A percentile compares a stretch with the other conserved stretches of the same genome.
Conservation (phyloP, 2,329 filamentous ascomycete species). For the Beauveria sp. region DNA sequence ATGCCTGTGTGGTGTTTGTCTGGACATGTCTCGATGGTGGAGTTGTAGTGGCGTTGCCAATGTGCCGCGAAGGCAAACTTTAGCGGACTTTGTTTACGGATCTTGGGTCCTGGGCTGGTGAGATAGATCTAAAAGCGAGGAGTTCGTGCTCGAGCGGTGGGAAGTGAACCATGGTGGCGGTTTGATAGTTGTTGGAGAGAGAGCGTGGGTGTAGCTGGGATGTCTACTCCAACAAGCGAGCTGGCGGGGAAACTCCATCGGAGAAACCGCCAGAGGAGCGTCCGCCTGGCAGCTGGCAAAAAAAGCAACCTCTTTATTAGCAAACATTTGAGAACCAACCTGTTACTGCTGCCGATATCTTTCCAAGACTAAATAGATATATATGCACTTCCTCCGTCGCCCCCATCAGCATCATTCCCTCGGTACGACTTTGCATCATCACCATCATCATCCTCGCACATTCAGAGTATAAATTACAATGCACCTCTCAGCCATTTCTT, state of each 20-base stretch:
- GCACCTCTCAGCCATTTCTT: constrained; percentile 1
- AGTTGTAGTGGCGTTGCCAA: constrained; percentile 4
- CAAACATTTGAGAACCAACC: background rate
- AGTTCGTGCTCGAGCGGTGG: background rate
- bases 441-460: background rate
- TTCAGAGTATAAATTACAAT: background rate
- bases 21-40: constrained; percentile 9
- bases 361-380: background rate
- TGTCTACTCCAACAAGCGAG: background rate
- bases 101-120: no score
- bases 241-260: background rate
- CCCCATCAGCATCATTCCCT: background rate
- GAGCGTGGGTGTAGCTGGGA: background rate
- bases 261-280: background rate
- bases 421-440: background rate
- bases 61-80: constrained; percentile 4
- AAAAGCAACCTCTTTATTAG: no score
- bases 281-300: background rate
- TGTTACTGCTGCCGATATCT: background rate
- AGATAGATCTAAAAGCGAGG: background rate
- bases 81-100: background rate
- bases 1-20: constrained; percentile 3
- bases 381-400: background rate
- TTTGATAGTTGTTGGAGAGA: background rate
- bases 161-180: background rate